These are phyloP conservation scores for Salix arbutifolia DNA, from an alignment of 345 rosid genomes.

Conservation along the genomic window DNA sequence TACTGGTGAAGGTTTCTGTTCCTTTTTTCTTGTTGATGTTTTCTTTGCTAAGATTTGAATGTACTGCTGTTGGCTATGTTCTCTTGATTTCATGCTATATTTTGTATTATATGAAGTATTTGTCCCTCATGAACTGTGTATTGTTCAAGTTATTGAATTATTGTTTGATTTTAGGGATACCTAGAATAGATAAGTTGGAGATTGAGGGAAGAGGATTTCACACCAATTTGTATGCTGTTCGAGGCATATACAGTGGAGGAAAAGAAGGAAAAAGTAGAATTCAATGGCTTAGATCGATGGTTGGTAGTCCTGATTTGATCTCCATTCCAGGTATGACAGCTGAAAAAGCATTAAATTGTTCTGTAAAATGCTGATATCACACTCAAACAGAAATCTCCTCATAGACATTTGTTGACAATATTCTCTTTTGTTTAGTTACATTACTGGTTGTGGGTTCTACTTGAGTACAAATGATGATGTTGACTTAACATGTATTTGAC, in stretches of 20 bases:
- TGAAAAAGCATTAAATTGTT: background rate
- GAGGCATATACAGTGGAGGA: slow-evolving; percentile 86
- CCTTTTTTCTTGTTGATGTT: background rate
- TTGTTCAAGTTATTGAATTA: background rate
- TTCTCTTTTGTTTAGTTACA: background rate
- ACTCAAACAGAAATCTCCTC: background rate
- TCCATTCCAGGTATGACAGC: slow-evolving; percentile 70
- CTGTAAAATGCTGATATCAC: background rate
- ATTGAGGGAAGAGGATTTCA: slow-evolving; percentile 94
- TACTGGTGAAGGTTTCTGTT: background rate
- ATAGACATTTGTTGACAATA: background rate
- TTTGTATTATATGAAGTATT: background rate
- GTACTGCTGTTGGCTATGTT: background rate
- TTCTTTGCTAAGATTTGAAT: background rate
- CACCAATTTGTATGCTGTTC: slow-evolving; percentile 82
- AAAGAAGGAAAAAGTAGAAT: slow-evolving; percentile 94
- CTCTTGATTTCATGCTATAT: background rate
- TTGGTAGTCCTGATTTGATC: slow-evolving; percentile 96
- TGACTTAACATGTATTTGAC: background rate
- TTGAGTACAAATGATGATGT: background rate
- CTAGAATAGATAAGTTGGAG: slow-evolving; percentile 84
- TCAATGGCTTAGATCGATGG: slow-evolving; percentile 96
- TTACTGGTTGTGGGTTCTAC: background rate
- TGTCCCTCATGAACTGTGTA: background rate
- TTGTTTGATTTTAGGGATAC: slow-evolving; percentile 50